Evolutionary conservation across 2,329 filamentous ascomycete genomes (phyloP), one percentile per base, ranked within the genome.

Genomic region (Arachnopeziza araneosa): DNA sequence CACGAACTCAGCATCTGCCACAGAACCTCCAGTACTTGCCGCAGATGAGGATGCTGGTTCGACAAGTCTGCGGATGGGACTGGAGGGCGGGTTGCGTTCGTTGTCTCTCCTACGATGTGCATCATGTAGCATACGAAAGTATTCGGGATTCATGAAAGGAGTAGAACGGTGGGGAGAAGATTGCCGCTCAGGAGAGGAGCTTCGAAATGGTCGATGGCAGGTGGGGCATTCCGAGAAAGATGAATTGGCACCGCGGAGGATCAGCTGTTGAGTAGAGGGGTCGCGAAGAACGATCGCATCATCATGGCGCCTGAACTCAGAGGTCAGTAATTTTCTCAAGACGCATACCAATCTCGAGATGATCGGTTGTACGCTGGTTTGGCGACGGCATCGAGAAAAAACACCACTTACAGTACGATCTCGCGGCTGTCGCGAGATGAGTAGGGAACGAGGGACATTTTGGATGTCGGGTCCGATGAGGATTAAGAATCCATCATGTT

Each of bases 201-300:
- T 86, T 61, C 70, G 70, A 50, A 72, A 66, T 24, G 71, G 68
- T 61, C 69, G 69, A 55, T 72, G 68, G 57, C 71, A 73, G 60
- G 71, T 70, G 19, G 96, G 95, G 71, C 96, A 99, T 71, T 93
- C 86, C 60, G 85, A 64, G 60, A 92, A 69, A 30, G 75, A 57
- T 73, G 74, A 60, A 23, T 82, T 77, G 44, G 81, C 79, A 67
- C 82, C 86, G 63, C 90, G 88, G 56, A 97, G 88, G 67, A 91
- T 91, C 65, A 99, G 85, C 68, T 93, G 90, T 64, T 88, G 88
- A 7, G 93, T 96, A 30, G 85, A 81, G 53, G 87, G 89, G 76
- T 99, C 93, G 71, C 90, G 93, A 48, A 98, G 87, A 52, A 99
- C 95, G 60, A 99, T 87, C 23, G 93, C 89, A 76, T 96, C 91